Evolutionary conservation across 2,329 filamentous ascomycete genomes (phyloP).

Genomic region (Pseudocercospora macadamiae): DNA sequence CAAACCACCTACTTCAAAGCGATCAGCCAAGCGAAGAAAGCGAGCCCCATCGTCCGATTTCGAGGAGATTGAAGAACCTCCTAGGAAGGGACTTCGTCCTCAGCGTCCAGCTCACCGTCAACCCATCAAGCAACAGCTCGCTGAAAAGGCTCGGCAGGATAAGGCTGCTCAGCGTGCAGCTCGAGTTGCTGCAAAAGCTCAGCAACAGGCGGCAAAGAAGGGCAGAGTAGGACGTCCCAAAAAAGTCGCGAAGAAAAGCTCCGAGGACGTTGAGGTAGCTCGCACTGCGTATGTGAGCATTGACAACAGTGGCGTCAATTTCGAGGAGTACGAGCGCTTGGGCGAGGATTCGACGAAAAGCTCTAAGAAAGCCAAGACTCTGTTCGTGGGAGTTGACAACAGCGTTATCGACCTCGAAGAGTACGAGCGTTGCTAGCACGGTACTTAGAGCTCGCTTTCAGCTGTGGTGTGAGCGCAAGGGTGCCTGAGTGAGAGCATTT

Average conservation of each 20-base stretch:
- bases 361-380: not conserved
- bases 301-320: conserved; percentile 15
- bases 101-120: conserved; percentile 11
- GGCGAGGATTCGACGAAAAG: not conserved
- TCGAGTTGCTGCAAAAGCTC: not conserved
- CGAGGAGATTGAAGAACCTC: conserved; percentile 1
- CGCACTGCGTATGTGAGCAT: conserved; percentile 8
- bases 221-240: not conserved
- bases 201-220: not conserved
- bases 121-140: conserved; percentile 14
- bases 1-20: not conserved
- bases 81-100: not conserved
- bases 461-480: not conserved
- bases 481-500: conserved; percentile 9
- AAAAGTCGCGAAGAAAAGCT: not conserved
- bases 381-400: conserved; percentile 13
- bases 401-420: conserved; percentile 15
- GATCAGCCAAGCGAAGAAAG: not conserved
- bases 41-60: not conserved
- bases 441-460: not conserved
- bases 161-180: not conserved
- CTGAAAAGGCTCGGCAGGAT: conserved; percentile 5
- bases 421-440: conserved; percentile 12
- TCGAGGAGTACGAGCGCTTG: conserved; percentile 17
- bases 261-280: not conserved